Evolutionary conservation across 352 stramenopile species (phyloP).

Genomic region (Globisporangium radiosum): DNA sequence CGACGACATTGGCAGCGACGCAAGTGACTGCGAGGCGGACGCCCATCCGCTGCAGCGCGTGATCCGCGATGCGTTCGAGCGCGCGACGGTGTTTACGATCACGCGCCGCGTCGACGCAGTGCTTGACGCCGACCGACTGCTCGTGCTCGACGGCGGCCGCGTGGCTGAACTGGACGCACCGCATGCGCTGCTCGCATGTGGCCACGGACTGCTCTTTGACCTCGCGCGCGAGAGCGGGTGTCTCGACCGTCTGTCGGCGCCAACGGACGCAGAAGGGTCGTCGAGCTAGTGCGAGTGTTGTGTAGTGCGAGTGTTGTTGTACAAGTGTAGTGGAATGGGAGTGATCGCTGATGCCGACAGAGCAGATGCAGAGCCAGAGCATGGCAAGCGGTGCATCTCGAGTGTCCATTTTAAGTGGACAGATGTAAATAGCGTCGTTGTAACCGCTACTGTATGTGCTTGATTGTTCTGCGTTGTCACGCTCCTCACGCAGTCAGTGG

Average conservation of each 20-base stretch:
- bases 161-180: constrained; percentile 86
- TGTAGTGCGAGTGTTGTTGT: too few species aligned
- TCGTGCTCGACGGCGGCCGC: constrained; percentile 92
- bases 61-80: constrained; percentile 83
- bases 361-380: too few species aligned
- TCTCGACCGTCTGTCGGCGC: constrained; percentile 20
- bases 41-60: constrained; percentile 49
- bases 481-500: too few species aligned
- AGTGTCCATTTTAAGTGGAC: too few species aligned
- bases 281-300: too few species aligned
- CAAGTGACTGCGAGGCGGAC: constrained; percentile 83
- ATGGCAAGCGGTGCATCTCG: too few species aligned
- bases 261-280: too few species aligned
- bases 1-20: constrained; percentile 38
- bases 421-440: too few species aligned
- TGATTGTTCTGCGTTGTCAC: too few species aligned
- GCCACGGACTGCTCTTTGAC: constrained; percentile 32
- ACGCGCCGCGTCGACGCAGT: constrained; percentile 96
- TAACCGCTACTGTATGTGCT: too few species aligned
- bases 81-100: constrained; percentile 95
- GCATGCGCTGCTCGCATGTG: constrained; percentile 38
- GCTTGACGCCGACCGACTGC: constrained; percentile 94
- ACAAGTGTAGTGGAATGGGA: too few species aligned
- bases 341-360: too few species aligned
- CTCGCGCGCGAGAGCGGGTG: constrained; percentile 34